Base-by-base conservation (phyloP, 306 rosid species). In the Lathyrus oleraceus region DNA sequence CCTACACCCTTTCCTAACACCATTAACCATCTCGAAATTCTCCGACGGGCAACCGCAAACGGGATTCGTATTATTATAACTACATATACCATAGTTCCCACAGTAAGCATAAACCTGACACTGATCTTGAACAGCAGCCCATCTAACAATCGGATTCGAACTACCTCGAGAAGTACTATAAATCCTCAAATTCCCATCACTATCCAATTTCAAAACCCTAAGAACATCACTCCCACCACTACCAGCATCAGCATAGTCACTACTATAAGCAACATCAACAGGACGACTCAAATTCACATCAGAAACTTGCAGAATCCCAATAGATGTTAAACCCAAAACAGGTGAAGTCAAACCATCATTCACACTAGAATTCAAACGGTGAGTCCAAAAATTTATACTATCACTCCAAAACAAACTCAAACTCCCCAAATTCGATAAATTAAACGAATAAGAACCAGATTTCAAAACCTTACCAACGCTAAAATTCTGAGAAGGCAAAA, bases 401-500 rank as follows among this genome's bases (percentile, higher is more conserved):
- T 12, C 12, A 20, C 39, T 62, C 68, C 68, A 62, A 7, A 19
- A 19, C 51, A 62, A 19, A 39, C 11, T 39, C 49, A 62, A 20
- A 62, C 39, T 20, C 10, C 68, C 51, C 20, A 2, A 2, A 3
- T 8, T 12, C 12, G 4, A 8, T 10, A 62, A 49, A 62, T 11
- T 62, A 39, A 62, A 62, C 21, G 35, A 11, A 21, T 38, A 62
- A 62, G 15, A 7, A 19, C 51, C 68, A 19, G 68, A 62, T 39
- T 62, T 19, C 32, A 62, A 21, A 62, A 12, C 6, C 68, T 39
- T 62, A 62, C 68, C 68, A 62, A 62, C 68, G 11, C 3, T 62
- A 4, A 62, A 62, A 39, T 62, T 62, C 68, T 62, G 68, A 39
- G 68, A 62, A 39, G 68, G 68, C 19, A 62, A 62, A 62, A 62